Conservation (phyloP, 2,329 filamentous ascomycete species). For the Phialophora chinensis region DNA sequence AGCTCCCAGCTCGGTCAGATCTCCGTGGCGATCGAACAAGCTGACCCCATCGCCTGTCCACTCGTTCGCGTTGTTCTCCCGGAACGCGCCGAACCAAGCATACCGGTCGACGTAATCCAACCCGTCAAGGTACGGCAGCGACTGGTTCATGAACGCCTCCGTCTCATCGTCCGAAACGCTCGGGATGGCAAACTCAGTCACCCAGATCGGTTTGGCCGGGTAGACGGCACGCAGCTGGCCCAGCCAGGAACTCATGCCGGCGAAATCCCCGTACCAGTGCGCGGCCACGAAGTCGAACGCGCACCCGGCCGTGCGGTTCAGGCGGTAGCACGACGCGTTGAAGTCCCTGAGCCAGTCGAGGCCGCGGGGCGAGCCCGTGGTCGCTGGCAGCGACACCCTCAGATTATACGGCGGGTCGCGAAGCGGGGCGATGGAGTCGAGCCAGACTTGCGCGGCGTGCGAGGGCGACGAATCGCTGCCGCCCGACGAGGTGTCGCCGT, state of each 20-base stretch:
- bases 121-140: slow-evolving; percentile 70
- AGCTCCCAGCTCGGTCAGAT: slow-evolving; percentile 75
- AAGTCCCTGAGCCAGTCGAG: slow-evolving; percentile 72
- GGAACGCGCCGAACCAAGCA: slow-evolving; percentile 77
- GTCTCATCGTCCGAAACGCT: slow-evolving; percentile 57
- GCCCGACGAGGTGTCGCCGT: slow-evolving; percentile 61
- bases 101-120: slow-evolving; percentile 61
- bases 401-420: slow-evolving; percentile 58
- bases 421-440: slow-evolving; percentile 73
- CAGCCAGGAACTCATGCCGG: slow-evolving; percentile 46
- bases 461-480: slow-evolving; percentile 67
- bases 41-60: slow-evolving; percentile 76
- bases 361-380: slow-evolving; percentile 66
- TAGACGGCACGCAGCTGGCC: slow-evolving; percentile 43
- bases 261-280: slow-evolving; percentile 55
- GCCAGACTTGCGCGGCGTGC: slow-evolving; percentile 71
- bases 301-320: slow-evolving; percentile 63
- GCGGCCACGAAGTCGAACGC: slow-evolving; percentile 58
- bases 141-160: slow-evolving; percentile 71
- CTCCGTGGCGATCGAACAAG: slow-evolving; percentile 62
- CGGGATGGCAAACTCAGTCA: slow-evolving; percentile 75
- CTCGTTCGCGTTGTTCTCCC: slow-evolving; percentile 71
- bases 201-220: slow-evolving; percentile 70
- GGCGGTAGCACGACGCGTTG: slow-evolving; percentile 41
- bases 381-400: slow-evolving; percentile 71